Conservation (phyloP, 1,139 yeast species). For the Lodderomyces theae region DNA sequence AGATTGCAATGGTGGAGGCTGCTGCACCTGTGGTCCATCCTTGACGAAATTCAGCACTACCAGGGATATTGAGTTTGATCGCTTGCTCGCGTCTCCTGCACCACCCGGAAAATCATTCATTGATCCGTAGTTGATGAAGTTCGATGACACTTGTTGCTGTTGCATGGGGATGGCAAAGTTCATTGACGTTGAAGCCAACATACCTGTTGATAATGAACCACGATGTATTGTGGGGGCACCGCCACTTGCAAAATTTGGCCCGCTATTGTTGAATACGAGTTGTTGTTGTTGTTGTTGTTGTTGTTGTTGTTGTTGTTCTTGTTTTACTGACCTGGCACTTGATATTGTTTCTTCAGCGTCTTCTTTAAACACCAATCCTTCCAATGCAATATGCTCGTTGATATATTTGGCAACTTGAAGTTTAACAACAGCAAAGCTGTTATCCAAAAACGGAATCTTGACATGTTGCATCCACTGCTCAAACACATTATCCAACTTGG, state of each 20-base stretch:
- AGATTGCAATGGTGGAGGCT: background rate
- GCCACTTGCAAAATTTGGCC: background rate
- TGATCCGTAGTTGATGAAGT: conserved; percentile 5
- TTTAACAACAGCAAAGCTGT: background rate
- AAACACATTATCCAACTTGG: conserved; percentile 25
- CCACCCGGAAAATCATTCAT: conserved; percentile 4
- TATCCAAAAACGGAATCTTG: background rate
- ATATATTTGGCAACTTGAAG: conserved; percentile 13
- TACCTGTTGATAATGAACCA: conserved; percentile 1
- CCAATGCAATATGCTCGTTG: conserved; percentile 16
- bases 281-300: conserved; percentile 7
- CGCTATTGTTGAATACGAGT: background rate
- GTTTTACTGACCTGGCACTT: background rate
- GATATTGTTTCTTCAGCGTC: conserved; percentile 7
- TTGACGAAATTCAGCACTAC: conserved; percentile 7
- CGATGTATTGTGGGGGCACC: background rate
- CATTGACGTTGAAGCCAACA: conserved; percentile 3
- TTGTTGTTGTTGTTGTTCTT: conserved; percentile 4
- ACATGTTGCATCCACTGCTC: conserved; percentile 23
- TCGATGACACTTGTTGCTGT: conserved; percentile 1
- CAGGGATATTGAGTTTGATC: conserved; percentile 16
- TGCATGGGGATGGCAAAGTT: background rate
- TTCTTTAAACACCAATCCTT: conserved; percentile 11
- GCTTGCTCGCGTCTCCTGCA: conserved; percentile 6
- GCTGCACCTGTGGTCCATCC: conserved; percentile 10